Base-by-base conservation (phyloP, 495 filamentous ascomycete species). In the Astrothelium macrocarpum region DNA sequence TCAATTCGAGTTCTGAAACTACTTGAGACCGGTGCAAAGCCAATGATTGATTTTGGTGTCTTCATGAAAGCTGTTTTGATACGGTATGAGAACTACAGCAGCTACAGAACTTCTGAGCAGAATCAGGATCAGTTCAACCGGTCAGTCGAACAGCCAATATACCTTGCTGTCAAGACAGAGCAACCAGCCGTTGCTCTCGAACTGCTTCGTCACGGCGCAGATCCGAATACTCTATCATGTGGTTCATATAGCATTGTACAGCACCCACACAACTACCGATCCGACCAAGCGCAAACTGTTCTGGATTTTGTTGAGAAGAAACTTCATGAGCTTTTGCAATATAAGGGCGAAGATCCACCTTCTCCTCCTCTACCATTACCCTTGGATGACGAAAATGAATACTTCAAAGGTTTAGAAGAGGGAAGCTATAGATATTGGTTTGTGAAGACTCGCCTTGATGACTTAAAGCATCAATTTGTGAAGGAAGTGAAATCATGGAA, bases 201-300 rank as follows among this genome's bases (percentile, higher is more conserved):
- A 25, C 74, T 92, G 3, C 68, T 91, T 0, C 71, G 77, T 31
- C 77, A 73, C 32, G 88, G 87, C 14, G 85, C 75, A 1, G 80
- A 87, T 71, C 78, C 81, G 0, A 85, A 84, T 61, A 72, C 79
- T 0, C 59, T 85, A 2, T 72, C 78, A 0, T 69, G 69, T 2
- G 32, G 59, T 1, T 76, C 76, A 12, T 65, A 79, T n/a, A 53
- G 66, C 1, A 59, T 71, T 12, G 20, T 82, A 20, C 32, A 64
- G n/a, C 49, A 71, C n/a, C 34, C 65, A 0, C 71, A 49, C 36
- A 34, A 56, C 25, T 56, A 66, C 9, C 26, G 23, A 1, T 65
- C 63, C 11, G 45, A 58, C 46, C 43, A 53, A 16, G 82, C 78
- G 12, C 53, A 79, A 43, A 77, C 79, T 5, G 72, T 86, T 1